Evolutionary conservation across 306 rosid genomes (phyloP).

Genomic region (Dalbergia oliveri): DNA sequence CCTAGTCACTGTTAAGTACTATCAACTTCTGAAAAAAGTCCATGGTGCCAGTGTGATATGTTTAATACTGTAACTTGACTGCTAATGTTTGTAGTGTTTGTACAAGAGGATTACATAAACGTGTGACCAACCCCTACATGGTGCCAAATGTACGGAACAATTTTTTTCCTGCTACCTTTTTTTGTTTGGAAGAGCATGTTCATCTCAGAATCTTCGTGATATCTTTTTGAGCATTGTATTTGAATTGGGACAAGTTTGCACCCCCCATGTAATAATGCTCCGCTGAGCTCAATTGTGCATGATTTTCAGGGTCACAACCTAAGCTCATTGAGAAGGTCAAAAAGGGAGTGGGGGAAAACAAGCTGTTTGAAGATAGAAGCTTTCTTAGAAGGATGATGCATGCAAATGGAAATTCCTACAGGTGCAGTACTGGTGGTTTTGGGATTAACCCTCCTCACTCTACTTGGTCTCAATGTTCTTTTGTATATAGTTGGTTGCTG

Average conservation of each 20-base stretch:
- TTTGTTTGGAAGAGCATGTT: neutral
- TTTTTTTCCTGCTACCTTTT: neutral
- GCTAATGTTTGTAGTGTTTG: too few relatives aligned
- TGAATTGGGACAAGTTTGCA: slow-evolving; percentile 1
- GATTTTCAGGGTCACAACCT: slow-evolving; percentile 12
- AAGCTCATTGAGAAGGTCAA: neutral
- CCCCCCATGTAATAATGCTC: neutral
- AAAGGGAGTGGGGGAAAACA: neutral
- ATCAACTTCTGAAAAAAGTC: slow-evolving; percentile 7
- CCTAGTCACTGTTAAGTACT: neutral
- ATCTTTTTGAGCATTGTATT: neutral
- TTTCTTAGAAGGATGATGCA: slow-evolving; percentile 17
- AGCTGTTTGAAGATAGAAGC: slow-evolving; percentile 22
- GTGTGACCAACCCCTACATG: too few relatives aligned
- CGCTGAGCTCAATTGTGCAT: neutral
- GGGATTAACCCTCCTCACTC: slow-evolving; percentile 28
- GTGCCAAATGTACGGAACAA: neutral
- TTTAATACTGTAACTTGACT: neutral
- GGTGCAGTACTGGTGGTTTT: slow-evolving; percentile 29
- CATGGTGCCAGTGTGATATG: neutral
- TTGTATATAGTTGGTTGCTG: slow-evolving; percentile 3
- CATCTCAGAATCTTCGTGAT: neutral
- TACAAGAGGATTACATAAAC: too few relatives aligned
- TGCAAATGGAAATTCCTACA: slow-evolving; percentile 20
- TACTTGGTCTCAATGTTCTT: neutral